Evolutionary conservation across 495 filamentous ascomycete species (phyloP).

Genomic region (Hypoxylon fuscum): DNA sequence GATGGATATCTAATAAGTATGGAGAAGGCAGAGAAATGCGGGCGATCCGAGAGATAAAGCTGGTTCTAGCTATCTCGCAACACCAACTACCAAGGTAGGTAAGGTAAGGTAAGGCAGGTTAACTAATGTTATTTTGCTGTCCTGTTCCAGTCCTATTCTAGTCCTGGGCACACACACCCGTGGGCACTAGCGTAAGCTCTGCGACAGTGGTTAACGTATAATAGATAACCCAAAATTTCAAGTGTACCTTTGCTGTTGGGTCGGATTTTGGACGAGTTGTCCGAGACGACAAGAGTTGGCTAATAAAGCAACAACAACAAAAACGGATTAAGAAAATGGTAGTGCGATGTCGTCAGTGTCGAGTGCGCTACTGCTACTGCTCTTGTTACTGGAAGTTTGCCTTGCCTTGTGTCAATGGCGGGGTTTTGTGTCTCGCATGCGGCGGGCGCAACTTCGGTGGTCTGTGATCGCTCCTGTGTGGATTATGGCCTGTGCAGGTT

Average conservation of each 20-base stretch:
- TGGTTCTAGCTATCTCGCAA: constrained; percentile 10
- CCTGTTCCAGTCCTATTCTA: too few species aligned
- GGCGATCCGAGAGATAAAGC: constrained; percentile 34
- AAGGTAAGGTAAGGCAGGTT: neutral
- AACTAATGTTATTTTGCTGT: too few species aligned
- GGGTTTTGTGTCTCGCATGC: constrained; percentile 43
- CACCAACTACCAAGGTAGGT: constrained; percentile 1
- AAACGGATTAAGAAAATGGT: constrained; percentile 15
- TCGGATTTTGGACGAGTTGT: constrained; percentile 13
- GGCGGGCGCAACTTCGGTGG: constrained; percentile 29
- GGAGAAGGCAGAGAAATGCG: constrained; percentile 21
- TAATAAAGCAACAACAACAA: neutral
- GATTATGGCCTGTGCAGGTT: neutral
- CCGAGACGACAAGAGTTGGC: neutral
- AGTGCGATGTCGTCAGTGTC: constrained; percentile 40
- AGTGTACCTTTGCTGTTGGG: too few species aligned
- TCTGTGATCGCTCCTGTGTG: constrained; percentile 1
- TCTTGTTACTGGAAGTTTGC: constrained; percentile 19
- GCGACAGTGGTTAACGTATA: constrained; percentile 9
- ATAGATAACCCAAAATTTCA: constrained; percentile 9
- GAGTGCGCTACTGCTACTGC: constrained; percentile 14
- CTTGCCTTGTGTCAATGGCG: constrained; percentile 36
- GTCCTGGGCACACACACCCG: constrained; percentile 2
- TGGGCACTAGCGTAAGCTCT: constrained; percentile 14
- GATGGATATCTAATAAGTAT: constrained; percentile 2